These are phyloP conservation scores for Kwoniella sp. DNA, from an alignment of 768 basidiomycete genomes.

Conservation along the genomic window DNA sequence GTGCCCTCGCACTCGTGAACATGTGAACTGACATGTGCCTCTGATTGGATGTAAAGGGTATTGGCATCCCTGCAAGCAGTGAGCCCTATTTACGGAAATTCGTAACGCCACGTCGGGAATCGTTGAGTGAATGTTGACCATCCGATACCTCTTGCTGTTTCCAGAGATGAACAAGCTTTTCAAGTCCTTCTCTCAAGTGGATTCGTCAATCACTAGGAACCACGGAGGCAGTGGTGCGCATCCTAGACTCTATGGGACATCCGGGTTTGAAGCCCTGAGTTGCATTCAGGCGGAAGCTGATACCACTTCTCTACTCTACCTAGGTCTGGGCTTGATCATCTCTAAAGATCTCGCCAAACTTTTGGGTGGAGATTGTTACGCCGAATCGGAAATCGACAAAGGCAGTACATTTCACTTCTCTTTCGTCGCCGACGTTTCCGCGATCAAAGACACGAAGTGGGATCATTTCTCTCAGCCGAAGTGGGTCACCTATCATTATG, in stretches of 20 bases:
- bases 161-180: constrained; percentile 47
- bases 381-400: constrained; percentile 40
- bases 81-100: too few species aligned
- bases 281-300: too few species aligned
- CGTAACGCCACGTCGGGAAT: too few species aligned
- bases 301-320: too few species aligned
- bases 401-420: constrained; percentile 46
- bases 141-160: constrained; percentile 1
- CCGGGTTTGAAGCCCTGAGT: too few species aligned
- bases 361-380: constrained; percentile 44
- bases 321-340: constrained; percentile 49
- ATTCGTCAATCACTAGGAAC: constrained; percentile 41
- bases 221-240: constrained; percentile 41
- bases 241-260: too few species aligned
- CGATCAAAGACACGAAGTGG: background rate
- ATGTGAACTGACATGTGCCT: too few species aligned
- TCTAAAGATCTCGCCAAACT: constrained; percentile 40
- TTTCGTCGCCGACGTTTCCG: constrained; percentile 27
- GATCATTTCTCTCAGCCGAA: constrained; percentile 10
- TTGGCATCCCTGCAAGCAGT: constrained; percentile 44
- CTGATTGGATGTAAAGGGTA: too few species aligned
- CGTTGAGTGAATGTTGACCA: too few species aligned
- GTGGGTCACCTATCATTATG: too few species aligned
- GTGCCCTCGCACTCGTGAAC: too few species aligned
- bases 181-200: constrained; percentile 47